These are phyloP conservation scores for Peronospora farinosa DNA, from an alignment of 352 stramenopile species.

Conservation along the genomic window DNA sequence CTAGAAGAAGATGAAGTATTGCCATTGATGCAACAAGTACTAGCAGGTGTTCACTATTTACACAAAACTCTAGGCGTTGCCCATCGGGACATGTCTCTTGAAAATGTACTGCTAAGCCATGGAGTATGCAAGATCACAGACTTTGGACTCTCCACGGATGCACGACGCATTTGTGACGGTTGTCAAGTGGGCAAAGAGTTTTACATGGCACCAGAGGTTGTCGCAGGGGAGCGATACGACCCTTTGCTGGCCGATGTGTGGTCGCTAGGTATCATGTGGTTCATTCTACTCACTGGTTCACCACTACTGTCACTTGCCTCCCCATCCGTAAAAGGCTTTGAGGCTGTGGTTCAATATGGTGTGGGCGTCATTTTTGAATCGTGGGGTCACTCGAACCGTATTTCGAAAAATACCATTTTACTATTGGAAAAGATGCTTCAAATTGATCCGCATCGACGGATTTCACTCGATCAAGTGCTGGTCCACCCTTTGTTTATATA, in stretches of 20 bases:
- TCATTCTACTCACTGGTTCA: conserved; percentile 60
- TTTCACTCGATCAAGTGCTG: conserved; percentile 16
- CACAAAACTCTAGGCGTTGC: conserved; percentile 33
- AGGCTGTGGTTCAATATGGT: conserved; percentile 15
- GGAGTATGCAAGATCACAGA: conserved; percentile 48
- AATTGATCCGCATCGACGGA: conserved; percentile 17
- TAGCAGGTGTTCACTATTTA: conserved; percentile 36
- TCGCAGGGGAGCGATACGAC: conserved; percentile 37
- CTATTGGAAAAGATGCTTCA: conserved; percentile 35
- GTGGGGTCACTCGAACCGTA: conserved; percentile 20
- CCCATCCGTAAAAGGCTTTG: conserved; percentile 25
- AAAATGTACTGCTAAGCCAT: conserved; percentile 41
- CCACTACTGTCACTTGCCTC: conserved; percentile 37
- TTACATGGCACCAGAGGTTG: conserved; percentile 63
- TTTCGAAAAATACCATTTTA: conserved; percentile 10
- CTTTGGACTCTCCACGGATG: conserved; percentile 41
- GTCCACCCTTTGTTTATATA: not conserved
- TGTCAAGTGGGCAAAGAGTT: conserved; percentile 48
- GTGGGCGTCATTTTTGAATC: conserved; percentile 29
- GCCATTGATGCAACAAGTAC: conserved; percentile 35
- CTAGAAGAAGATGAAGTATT: conserved; percentile 28
- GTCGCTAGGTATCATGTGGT: conserved; percentile 61
- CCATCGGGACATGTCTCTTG: conserved; percentile 48
- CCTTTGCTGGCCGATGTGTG: conserved; percentile 48
- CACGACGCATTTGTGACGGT: conserved; percentile 14